Base-by-base conservation (phyloP, 106 monocot species). In the Apostasia shenzhenica region DNA sequence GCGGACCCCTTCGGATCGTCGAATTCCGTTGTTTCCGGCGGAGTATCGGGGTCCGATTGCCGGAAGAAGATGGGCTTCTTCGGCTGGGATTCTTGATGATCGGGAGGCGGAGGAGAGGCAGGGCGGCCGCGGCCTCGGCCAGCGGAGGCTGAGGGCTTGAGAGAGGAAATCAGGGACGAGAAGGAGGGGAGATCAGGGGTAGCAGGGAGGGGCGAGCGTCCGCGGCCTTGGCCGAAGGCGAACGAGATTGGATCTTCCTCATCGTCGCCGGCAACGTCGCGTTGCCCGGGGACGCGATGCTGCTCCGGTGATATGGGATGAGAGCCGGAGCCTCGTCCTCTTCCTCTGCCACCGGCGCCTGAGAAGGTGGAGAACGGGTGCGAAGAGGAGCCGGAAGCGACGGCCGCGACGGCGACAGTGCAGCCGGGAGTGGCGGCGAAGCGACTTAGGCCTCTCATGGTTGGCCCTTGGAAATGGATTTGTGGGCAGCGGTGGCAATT, bases 151-250 rank as follows among this genome's bases (percentile, higher is more conserved):
- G 74, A 56, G 52, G 62, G 57, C 58, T 46, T 41, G 38, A 12
- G 43, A 54, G 48, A 72, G 54, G 70, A 57, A 41, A 51, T 6
- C 59, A 62, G 37, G 14, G 70, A 66, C 54, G 81, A 61, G 26
- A 64, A 68, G 67, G 63, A 43, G 0, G 73, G 73, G 49, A 70
- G 67, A 13, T 8, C 72, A 44, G 70, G 63, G 56, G 64, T 62
- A 62, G 71, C 53, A 8, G 69, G 75, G 41, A 72, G 54, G 53
- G 55, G 54, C 14, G 61, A 62, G 12, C 13, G 56, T 0, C 76
- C 82, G 1, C 76, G 66, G 8, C 82, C 82, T 7, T 70, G 86
- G 47, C 86, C 86, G 42, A 70, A 6, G 67, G 72, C 73, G 46
- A 83, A 45, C 14, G 54, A 37, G 44, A 45, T 2, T 41, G 65